Percentiles rank a stretch among this genome's conserved stretches.
Conservation (phyloP, 495 filamentous ascomycete species). For the Xylaria nigripes region DNA sequence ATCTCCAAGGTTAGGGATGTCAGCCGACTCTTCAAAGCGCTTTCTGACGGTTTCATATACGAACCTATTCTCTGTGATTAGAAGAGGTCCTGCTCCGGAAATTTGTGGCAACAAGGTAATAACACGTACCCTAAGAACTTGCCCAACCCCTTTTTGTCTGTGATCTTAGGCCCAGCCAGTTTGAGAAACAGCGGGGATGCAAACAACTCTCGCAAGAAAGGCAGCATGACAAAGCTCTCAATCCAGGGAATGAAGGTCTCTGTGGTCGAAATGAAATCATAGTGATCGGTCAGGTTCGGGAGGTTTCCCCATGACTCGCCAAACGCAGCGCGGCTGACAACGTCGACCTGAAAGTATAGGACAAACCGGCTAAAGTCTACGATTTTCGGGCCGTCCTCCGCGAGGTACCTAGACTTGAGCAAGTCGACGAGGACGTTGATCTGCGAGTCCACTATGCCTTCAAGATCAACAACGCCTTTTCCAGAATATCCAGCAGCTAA, state of each 20-base stretch:
- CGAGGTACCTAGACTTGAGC: constrained; percentile 30
- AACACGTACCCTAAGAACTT: constrained; percentile 30
- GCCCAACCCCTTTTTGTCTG: constrained; percentile 39
- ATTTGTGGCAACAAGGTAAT: background rate
- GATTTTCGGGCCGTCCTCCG: constrained; percentile 16
- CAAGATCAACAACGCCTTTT: constrained; percentile 40
- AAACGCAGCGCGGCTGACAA: constrained; percentile 42
- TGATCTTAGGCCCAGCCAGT: constrained; percentile 46
- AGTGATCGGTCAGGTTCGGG: constrained; percentile 38
- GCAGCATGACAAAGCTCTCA: constrained; percentile 22
- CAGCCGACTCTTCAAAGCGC: constrained; percentile 25
- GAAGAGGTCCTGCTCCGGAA: background rate
- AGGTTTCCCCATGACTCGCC: constrained; percentile 33
- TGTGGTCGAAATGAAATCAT: constrained; percentile 37
- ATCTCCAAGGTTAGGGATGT: constrained; percentile 14
- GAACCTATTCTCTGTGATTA: constrained; percentile 14
- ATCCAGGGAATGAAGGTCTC: constrained; percentile 26
- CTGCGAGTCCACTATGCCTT: constrained; percentile 37
- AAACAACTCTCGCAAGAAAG: constrained; percentile 23
- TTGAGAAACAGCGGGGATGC: constrained; percentile 39
- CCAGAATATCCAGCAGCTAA: constrained; percentile 40
- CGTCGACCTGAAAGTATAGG: constrained; percentile 45
- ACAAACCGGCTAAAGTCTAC: constrained; percentile 39
- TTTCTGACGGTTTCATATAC: constrained; percentile 25
- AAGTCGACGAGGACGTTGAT: constrained; percentile 31